phyloP scores from a whole-genome alignment of 2,329 filamentous ascomycete species.

The Nemania diffusa region DNA sequence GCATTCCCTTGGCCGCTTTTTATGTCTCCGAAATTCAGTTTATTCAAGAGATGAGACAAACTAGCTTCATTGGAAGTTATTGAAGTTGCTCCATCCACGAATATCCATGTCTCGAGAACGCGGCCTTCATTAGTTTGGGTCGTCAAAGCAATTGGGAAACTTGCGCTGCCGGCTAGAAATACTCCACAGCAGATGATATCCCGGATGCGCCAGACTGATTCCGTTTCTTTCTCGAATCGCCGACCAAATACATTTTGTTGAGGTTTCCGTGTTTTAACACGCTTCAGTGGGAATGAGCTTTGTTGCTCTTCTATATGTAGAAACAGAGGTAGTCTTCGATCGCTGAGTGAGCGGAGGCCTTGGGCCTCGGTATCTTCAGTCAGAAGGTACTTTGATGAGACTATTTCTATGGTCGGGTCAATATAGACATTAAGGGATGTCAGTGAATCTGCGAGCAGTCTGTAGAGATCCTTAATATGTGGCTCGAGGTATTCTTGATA shows the following conservation, averaged over 20 bases:
- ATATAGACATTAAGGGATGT: conserved; percentile 61
- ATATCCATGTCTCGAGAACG: conserved; percentile 44
- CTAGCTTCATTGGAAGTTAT: conserved; percentile 36
- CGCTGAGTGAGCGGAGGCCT: conserved; percentile 45
- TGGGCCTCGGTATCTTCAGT: conserved; percentile 57
- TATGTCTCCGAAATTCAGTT: conserved; percentile 39
- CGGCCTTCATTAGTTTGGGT: conserved; percentile 36
- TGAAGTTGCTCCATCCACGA: conserved; percentile 37
- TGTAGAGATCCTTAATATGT: conserved; percentile 59
- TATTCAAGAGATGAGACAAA: conserved; percentile 42
- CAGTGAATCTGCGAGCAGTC: conserved; percentile 58
- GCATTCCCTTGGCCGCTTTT: conserved; percentile 28
- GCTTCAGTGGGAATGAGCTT: conserved; percentile 46
- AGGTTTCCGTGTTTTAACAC: conserved; percentile 54
- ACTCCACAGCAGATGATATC: conserved; percentile 62
- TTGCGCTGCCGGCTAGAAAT: conserved; percentile 56
- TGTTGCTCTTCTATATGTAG: conserved; percentile 39
- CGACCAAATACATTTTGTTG: conserved; percentile 49
- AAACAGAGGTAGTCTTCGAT: conserved; percentile 46
- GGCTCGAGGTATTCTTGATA: conserved; percentile 58
- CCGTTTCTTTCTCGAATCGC: conserved; percentile 49
- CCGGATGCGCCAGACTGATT: conserved; percentile 59
- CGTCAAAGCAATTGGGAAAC: conserved; percentile 53
- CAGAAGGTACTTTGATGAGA: conserved; percentile 60
- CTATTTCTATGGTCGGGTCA: conserved; percentile 49